Evolutionary conservation across 306 rosid genomes (phyloP), one percentile per base, ranked within the genome.

Genomic region (Sechiopsis laciniata): DNA sequence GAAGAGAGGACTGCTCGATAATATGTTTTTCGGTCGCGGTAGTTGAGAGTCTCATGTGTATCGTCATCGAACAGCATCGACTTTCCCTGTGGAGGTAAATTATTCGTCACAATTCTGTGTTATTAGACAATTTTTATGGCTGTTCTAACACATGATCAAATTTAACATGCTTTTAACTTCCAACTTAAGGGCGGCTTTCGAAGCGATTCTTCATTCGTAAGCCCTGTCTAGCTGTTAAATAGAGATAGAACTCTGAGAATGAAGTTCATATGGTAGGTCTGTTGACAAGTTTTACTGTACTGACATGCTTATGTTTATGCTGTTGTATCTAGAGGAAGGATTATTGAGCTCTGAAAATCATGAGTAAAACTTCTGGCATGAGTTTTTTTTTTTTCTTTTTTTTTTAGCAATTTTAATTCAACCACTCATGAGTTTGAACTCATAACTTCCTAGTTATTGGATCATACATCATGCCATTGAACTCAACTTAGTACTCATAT

Each of bases 1-100:
- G 96, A 87, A 89, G 96, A 90, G 84, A 88, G 96, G 83, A 80
- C n/a, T 50, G 73, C 57, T 42, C 58, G 73, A 22, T 48, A 50
- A 69, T 22, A 21, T 22, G 20, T 32, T 24, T 68, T 22, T 40
- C 16, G 13, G 29, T 26, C 50, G 54, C 53, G 2, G n/a, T 1
- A 20, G 42, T 46, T 21, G 73, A 46, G 53, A 24, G 9, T 68
- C 7, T 48, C 1, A 2, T 37, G 22, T 46, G 19, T 48, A 20
- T 46, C 12, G 40, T 22, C 54, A 12, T 50, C 54, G 16, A 46
- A 45, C 26, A 19, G n/a, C 10, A 5, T 45, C 2, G 3, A 11
- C 72, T 66, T 42, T n/a, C 13, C 32, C 35, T 10, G 17, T 13
- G 13, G 16, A 68, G 57, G 37, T 46, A 65, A 64, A 64, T 37